phyloP scores from a whole-genome alignment of 2,329 filamentous ascomycete genomes.

The Colletotrichum musicola region DNA sequence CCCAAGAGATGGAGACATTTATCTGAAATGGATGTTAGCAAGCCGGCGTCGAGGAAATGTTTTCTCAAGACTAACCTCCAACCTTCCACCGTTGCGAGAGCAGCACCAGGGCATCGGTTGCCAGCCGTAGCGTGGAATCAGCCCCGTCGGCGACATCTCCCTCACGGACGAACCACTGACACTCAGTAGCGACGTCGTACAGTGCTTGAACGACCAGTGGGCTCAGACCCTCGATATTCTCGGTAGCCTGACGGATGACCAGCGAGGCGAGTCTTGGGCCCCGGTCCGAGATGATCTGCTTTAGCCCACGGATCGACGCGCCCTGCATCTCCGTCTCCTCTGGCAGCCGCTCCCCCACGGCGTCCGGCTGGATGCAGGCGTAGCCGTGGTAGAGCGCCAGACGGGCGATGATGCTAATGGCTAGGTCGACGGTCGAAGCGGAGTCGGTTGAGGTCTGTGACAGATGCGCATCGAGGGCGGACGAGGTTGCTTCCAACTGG shows the following conservation, averaged over 20 bases:
- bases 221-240: not conserved
- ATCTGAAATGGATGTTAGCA: no score
- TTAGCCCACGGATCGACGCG: slow-evolving; percentile 26
- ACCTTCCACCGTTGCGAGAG: no score
- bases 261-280: not conserved
- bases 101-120: no score
- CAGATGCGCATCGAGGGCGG: slow-evolving; percentile 14
- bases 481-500: slow-evolving; percentile 26
- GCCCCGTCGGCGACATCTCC: slow-evolving; percentile 25
- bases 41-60: no score
- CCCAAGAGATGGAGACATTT: no score
- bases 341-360: slow-evolving; percentile 19
- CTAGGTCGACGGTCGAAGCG: not conserved
- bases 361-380: slow-evolving; percentile 38
- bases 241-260: not conserved
- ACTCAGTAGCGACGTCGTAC: slow-evolving; percentile 41
- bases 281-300: slow-evolving; percentile 9
- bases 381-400: slow-evolving; percentile 41
- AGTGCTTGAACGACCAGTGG: slow-evolving; percentile 3
- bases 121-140: not conserved
- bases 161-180: slow-evolving; percentile 41
- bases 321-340: slow-evolving; percentile 41
- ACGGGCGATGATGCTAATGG: slow-evolving; percentile 35
- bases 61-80: no score
- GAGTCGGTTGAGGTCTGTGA: not conserved